Conservation (phyloP, 805 yeast genomes). For the Candida railenensis region DNA sequence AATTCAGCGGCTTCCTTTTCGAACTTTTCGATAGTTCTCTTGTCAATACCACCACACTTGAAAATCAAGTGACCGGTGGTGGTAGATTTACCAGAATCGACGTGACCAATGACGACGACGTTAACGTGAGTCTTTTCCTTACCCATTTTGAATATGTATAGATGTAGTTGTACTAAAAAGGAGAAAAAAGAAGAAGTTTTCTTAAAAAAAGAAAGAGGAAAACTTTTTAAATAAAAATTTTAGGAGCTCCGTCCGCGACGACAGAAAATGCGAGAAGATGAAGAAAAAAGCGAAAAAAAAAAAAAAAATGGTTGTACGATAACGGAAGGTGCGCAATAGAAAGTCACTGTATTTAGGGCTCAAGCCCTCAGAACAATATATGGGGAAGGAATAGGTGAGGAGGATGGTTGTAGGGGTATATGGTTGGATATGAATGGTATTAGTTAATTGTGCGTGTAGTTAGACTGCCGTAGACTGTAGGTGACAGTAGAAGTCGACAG, state of each 20-base stretch:
- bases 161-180: slow-evolving; percentile 4
- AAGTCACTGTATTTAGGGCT: neutral
- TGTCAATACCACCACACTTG: slow-evolving; percentile 98
- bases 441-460: neutral
- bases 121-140: slow-evolving; percentile 97
- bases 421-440: neutral
- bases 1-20: slow-evolving; percentile 97
- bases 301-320: neutral
- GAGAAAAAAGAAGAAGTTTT: slow-evolving; percentile 6
- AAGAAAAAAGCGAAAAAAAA: neutral
- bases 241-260: neutral
- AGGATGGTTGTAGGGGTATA: neutral
- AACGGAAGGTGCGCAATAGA: neutral
- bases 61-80: slow-evolving; percentile 88
- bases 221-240: slow-evolving; percentile 6
- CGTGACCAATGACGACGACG: slow-evolving; percentile 99
- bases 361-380: too few relatives aligned
- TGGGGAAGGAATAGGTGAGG: neutral
- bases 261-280: neutral
- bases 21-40: slow-evolving; percentile 97
- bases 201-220: slow-evolving; percentile 10
- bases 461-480: neutral
- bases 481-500: neutral
- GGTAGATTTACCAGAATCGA: slow-evolving; percentile 71
- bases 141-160: slow-evolving; percentile 54